Evolutionary conservation across 169 alveolate genomes (phyloP).

Genomic region (Amoebophrya sp.): DNA sequence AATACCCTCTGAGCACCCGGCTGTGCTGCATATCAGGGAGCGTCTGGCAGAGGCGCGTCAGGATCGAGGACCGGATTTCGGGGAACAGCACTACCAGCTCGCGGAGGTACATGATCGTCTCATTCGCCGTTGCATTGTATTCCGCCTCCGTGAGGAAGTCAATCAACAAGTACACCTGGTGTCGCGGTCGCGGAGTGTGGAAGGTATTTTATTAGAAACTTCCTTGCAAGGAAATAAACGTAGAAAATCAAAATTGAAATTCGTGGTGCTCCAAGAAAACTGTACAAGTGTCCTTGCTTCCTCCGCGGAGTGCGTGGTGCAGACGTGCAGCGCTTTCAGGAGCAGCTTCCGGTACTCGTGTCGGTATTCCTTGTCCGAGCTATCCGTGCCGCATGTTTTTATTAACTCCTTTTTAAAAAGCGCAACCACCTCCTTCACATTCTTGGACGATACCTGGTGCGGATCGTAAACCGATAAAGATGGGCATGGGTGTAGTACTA

Average conservation of each 20-base stretch:
- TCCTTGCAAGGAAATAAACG: no score
- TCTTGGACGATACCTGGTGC: background rate
- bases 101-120: background rate
- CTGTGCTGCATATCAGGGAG: background rate
- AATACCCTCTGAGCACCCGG: background rate
- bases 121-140: background rate
- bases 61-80: background rate
- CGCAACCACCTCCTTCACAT: constrained; percentile 10
- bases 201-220: background rate
- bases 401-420: constrained; percentile 14
- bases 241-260: background rate
- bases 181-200: background rate
- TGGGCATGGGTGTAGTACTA: no score
- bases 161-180: background rate
- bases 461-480: no score
- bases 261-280: background rate
- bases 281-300: background rate
- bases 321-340: background rate
- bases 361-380: background rate
- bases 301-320: background rate
- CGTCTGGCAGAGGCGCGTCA: background rate
- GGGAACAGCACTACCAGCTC: background rate
- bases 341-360: constrained; percentile 18
- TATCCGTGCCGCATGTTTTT: constrained; percentile 9
- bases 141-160: background rate